Base-by-base conservation (phyloP, 1,139 yeast species). In the Kodamaea alishanica region DNA sequence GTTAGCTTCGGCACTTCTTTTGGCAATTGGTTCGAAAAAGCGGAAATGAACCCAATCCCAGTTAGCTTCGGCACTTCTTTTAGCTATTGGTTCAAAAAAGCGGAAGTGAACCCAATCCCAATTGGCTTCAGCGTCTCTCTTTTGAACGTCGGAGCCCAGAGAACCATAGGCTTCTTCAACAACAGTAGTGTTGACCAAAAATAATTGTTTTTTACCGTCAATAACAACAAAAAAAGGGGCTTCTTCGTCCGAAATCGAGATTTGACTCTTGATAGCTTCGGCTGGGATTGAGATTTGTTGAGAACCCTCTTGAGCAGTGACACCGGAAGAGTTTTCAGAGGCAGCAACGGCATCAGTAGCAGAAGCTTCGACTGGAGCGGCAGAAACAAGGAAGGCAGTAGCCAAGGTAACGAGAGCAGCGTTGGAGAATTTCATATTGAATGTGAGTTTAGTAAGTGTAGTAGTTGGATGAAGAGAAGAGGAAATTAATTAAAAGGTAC, bases 151-250 rank as follows among this genome's bases (percentile, higher is more conserved):
- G 7, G 26, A 27, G 15, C 33, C 29, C 10, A 28, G 36, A 26
- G 38, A 28, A 9, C 37, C 34, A 4, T 26, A 33, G 8, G 46
- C 38, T 22, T 46, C 44, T 9, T 43, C 48, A 8, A 55, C 51
- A 27, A 40, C 26, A 27, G 58, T 54, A 11, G 54, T 37, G 44
- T 54, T 54, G 39, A 54, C 48, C 28, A 52, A 35, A 27, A 52
- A 35, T 12, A 54, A 41, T 11, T 42, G 45, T 32, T 44, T 48
- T 28, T 50, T 46, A 10, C 55, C 57, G 30, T 52, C 42, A 11
- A 43, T 25, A 7, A 43, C 47, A 26, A 45, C 42, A 9, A 52
- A 43, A 24, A 54, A 34, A 0, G 55, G 51, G 8, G 39, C 51
- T 22, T 47, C 44, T 22, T 52, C 56, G 20, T 36, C 44, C 6